Base-by-base conservation (phyloP, 2,329 filamentous ascomycete genomes). In the Ophiostoma fasciatum region DNA sequence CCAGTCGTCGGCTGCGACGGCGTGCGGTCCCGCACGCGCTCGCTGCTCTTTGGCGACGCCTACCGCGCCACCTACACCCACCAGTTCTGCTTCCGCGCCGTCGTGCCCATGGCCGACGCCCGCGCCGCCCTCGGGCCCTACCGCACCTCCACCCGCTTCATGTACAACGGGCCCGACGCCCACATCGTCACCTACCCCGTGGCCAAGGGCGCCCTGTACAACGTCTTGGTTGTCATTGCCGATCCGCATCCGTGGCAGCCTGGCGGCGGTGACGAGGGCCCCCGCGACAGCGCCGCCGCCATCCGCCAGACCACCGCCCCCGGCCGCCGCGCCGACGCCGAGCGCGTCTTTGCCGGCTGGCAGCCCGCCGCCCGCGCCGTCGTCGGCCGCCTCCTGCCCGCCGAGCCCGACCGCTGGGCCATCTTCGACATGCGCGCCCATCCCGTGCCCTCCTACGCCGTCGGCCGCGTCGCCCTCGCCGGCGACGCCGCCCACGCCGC, bases 151-250 rank as follows among this genome's bases (percentile, higher is more conserved):
- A 70, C 65, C 12, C 52, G 59, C 13, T 64, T 67, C 48, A 68
- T 75, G 60, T 70, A 69, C 49, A 61, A 69, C 36, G 74, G 72
- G 0, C 65, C 64, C 0, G 53, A 60, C 35, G 70, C 66, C 0
- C 75, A 80, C 48, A 46, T 70, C 7, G 58, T 79, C 18, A 74
- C 66, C 0, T 79, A 78, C 47, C 70, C 75, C 0, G 71, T 79
- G 9, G 65, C 67, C 6, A 57, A 62, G n/a, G 65, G 64, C 9
- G 33, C 35, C 20, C 59, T 65, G 4, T 64, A 78, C 53, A 79
- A 79, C 48, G 60, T 69, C 2, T 60, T 71, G 1, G 65, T 69
- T 32, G 57, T 61, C 12, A 51, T 59, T 21, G 50, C 56, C 1
- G 53, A 63, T 19, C 46, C 55, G 1, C 33, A 46, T 2, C 47